phyloP scores from a whole-genome alignment of 192 early-diverging fungal species.

The Coemansia sp. region DNA sequence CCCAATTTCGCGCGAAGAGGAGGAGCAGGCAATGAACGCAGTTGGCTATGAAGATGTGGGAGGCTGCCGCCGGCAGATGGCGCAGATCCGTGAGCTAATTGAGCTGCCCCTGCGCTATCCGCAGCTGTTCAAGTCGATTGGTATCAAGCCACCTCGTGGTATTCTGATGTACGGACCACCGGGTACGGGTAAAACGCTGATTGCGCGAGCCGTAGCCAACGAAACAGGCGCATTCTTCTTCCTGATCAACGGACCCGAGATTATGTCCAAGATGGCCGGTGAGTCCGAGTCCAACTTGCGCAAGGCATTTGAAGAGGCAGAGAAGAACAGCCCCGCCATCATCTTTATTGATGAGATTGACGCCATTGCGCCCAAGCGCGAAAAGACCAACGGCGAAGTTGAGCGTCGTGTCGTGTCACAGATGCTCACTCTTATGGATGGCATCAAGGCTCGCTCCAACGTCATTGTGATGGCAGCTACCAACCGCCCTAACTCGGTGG shows the following conservation, averaged over 20 bases:
- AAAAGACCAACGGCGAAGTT: constrained; percentile 98
- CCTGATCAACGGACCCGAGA: constrained; percentile 98
- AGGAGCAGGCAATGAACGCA: constrained; percentile 86
- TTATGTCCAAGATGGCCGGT: constrained; percentile 99
- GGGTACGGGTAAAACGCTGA: constrained; percentile 98
- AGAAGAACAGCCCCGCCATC: constrained; percentile 95
- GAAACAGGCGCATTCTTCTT: constrained; percentile 99
- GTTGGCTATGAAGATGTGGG: constrained; percentile 99
- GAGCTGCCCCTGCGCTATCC: constrained; percentile 97
- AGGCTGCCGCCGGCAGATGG: constrained; percentile 97
- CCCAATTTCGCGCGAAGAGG: constrained; percentile 98
- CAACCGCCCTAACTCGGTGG: constrained; percentile 98
- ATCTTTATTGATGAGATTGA: constrained; percentile 99
- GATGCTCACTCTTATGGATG: constrained; percentile 97
- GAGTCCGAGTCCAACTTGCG: constrained; percentile 96
- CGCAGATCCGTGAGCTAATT: constrained; percentile 98
- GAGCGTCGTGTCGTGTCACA: constrained; percentile 98
- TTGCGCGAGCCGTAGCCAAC: constrained; percentile 98
- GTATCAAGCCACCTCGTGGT: constrained; percentile 98
- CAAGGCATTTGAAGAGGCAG: constrained; percentile 98
- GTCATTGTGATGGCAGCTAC: constrained; percentile 99
- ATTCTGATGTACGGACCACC: constrained; percentile 98
- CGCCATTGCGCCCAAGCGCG: constrained; percentile 98
- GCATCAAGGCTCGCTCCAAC: constrained; percentile 93
- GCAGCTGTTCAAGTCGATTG: constrained; percentile 97